Base-by-base conservation (phyloP, 139 green algal genomes). In the Tetraselmis striata region DNA sequence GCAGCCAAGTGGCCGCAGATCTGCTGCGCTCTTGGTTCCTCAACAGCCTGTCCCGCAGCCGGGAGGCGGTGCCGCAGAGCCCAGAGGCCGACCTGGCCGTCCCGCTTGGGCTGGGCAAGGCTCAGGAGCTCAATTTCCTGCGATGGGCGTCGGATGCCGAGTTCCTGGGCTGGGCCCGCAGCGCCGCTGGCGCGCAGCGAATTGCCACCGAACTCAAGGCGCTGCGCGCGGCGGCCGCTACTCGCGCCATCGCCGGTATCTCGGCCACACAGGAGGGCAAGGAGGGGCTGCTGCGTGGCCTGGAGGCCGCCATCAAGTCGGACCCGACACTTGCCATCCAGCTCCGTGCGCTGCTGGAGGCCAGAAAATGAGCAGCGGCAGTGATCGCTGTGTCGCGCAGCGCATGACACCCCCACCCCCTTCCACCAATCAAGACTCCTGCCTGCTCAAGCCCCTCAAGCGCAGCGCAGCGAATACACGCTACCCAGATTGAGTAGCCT, bases 131-230 rank as follows among this genome's bases (percentile, higher is more conserved):
- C 5, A 18, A 67, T 18, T 67, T 67, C 18, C 18, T 67, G 45
- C 45, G 45, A 25, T 67, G 27, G 29, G 5, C 76, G 29, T 31
- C 76, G 23, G 74, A 84, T 67, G 67, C 58, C 1, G 18, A 79
- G 29, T 78, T 84, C 22, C 74, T 84, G 74, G 74, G 22, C 11
- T 97, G 94, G 94, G 92, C 89, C 31, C 88, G 95, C 85, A 90
- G 87, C 59, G 31, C 31, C 28, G 76, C 67, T 22, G 94, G 92
- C 5, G 87, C 90, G 2, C 83, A 87, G 0, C 77, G 85, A 30
- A 89, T 97, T 26, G 89, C 91, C 0, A 75, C 83, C 1, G 93
- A 95, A 88, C 89, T 97, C 29, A 91, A 91, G 78, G 80, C 80
- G 28, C 77, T 97, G 83, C 83, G 90, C 28, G 78, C 84, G 0